Conservation (phyloP, 2,329 filamentous ascomycete species). For the Xylaria polymorpha region DNA sequence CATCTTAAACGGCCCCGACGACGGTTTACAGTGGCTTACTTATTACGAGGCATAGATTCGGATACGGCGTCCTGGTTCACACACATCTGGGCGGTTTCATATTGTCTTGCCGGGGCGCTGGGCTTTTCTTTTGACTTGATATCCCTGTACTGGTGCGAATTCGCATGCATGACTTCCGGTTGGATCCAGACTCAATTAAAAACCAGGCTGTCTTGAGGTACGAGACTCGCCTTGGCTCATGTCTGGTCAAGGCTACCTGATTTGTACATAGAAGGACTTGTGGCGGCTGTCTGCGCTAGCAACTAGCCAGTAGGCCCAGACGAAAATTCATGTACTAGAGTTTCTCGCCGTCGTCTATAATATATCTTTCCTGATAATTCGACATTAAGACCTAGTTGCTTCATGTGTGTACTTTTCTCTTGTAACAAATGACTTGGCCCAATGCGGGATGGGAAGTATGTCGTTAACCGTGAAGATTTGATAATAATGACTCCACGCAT, state of each 20-base stretch:
- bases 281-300: neutral
- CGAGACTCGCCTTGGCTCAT: slow-evolving; percentile 10
- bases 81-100: slow-evolving; percentile 42
- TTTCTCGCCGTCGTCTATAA: slow-evolving; percentile 21
- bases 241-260: slow-evolving; percentile 10
- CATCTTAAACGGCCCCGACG: slow-evolving; percentile 39
- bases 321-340: neutral
- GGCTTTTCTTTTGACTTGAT: slow-evolving; percentile 34
- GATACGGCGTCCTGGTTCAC: slow-evolving; percentile 38
- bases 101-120: slow-evolving; percentile 34
- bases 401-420: neutral
- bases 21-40: slow-evolving; percentile 43
- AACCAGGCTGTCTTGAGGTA: slow-evolving; percentile 18
- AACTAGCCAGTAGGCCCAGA: neutral
- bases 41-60: slow-evolving; percentile 45
- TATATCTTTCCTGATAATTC: slow-evolving; percentile 2
- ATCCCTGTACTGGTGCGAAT: slow-evolving; percentile 27
- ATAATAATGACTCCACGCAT: neutral
- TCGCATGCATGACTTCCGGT: slow-evolving; percentile 20
- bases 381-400: neutral
- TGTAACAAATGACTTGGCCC: neutral
- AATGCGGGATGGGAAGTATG: neutral
- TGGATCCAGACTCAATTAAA: slow-evolving; percentile 24
- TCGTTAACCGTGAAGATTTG: neutral
- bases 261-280: slow-evolving; percentile 29